A percentile compares a stretch with the other conserved stretches of the same genome.
Conservation (phyloP, 257 asterid genomes). For the Solanum sitiens region DNA sequence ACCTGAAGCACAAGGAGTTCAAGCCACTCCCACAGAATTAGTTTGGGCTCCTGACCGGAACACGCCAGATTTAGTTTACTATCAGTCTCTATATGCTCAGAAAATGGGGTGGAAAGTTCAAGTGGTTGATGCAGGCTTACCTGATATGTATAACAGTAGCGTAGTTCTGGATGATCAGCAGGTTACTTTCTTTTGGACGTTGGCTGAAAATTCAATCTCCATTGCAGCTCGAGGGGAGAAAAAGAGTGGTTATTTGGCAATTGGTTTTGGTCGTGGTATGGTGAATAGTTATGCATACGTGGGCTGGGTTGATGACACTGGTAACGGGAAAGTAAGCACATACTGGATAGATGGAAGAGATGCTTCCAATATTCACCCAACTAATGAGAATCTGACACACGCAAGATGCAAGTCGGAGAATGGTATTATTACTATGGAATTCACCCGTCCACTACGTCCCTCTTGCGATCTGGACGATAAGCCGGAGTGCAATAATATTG, state of each 20-base stretch:
- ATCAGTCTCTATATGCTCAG: constrained; percentile 67
- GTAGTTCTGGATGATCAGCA: constrained; percentile 96
- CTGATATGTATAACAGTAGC: constrained; percentile 89
- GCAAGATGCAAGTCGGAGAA: constrained; percentile 94
- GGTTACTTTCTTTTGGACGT: constrained; percentile 90
- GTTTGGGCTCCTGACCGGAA: constrained; percentile 91
- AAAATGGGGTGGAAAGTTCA: constrained; percentile 99
- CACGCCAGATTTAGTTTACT: constrained; percentile 88
- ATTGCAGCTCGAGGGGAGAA: constrained; percentile 94
- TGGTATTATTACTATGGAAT: constrained; percentile 85
- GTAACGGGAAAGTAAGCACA: constrained; percentile 77
- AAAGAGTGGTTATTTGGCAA: constrained; percentile 92
- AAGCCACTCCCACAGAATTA: constrained; percentile 72
- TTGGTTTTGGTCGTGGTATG: constrained; percentile 93
- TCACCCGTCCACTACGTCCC: constrained; percentile 82
- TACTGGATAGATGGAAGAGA: constrained; percentile 84
- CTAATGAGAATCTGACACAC: constrained; percentile 74
- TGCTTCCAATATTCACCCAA: constrained; percentile 58
- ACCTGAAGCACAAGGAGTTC: constrained; percentile 88
- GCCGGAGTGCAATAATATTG: constrained; percentile 77
- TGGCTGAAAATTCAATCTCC: constrained; percentile 69
- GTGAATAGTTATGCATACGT: constrained; percentile 75
- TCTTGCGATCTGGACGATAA: constrained; percentile 38
- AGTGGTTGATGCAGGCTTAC: constrained; percentile 96
- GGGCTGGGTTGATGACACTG: constrained; percentile 81